Base-by-base conservation (phyloP, 148 eudicot species). In the Spergularia bocconei region DNA sequence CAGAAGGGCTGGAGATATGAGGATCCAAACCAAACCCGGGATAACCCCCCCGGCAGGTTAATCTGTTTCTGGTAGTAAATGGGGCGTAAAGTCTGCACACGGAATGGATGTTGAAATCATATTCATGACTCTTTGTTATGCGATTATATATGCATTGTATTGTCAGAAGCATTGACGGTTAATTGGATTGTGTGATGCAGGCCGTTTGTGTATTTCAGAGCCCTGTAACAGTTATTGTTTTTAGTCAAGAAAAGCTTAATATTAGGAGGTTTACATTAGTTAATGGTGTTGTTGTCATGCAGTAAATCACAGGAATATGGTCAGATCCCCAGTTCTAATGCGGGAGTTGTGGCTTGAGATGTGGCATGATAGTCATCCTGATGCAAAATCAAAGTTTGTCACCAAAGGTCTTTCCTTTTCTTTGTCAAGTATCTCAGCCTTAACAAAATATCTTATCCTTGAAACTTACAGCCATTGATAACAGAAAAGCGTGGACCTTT, bases 271-370 rank as follows among this genome's bases (percentile, higher is more conserved):
- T 53, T 56, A 75, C 39, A 39, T 63, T 21, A 62, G 15, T 59
- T 61, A 11, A 11, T 29, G 36, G 36, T 81, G 73, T 80, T 29
- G 76, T 69, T 67, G 77, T 60, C 52, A 11, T 86, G 80, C 85
- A 94, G 98, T 93, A 74, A 94, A 87, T 75, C 98, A 95, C 82
- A 87, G 98, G 88, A 92, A 95, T 75, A 95, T 95, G 81, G 97
- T 95, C 41, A 87, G 97, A 78, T 85, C 89, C 67, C 90, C 97
- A 69, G 89, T 84, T 71, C 69, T 95, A 62, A 95, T 95, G 97
- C 87, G 98, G 79, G 98, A 95, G 81, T 76, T 95, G 74, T 95
- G 98, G 98, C 98, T 95, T 79, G 93, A 95, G 86, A 85, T 92
- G 92, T 95, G 98, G 98, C 98, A 95, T 76, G 98, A 95, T 81